Percentiles rank a stretch among this genome's conserved stretches.
phyloP scores from a whole-genome alignment of 257 asterid species.

The Solanum chilense region DNA sequence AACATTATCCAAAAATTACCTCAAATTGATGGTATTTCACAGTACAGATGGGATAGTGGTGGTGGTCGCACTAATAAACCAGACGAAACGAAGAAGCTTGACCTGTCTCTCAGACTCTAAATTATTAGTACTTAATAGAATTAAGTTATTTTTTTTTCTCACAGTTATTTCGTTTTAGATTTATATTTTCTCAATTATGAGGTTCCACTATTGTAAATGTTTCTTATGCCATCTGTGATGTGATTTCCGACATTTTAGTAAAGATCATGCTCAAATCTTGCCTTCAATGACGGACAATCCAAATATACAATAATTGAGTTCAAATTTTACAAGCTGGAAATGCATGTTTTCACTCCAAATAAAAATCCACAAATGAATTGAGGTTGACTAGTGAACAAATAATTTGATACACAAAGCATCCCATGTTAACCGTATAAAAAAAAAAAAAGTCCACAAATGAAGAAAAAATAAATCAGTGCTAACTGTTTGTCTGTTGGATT shows the following conservation, averaged over 20 bases:
- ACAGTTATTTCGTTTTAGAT: background rate
- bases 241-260: background rate
- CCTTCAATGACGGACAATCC: background rate
- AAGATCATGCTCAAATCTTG: background rate
- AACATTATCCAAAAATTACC: constrained; percentile 22
- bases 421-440: accelerated
- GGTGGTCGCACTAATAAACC: constrained; percentile 18
- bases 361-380: background rate
- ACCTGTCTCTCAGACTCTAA: constrained; percentile 70
- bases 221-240: background rate
- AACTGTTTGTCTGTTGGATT: background rate
- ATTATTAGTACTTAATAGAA: background rate
- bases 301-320: background rate
- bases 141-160: background rate
- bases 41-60: constrained; percentile 29
- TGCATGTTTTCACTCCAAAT: background rate
- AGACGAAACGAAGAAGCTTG: constrained; percentile 54
- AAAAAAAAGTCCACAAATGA: background rate
- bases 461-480: too few species aligned
- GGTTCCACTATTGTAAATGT: background rate
- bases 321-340: background rate
- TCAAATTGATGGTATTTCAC: constrained; percentile 18
- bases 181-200: background rate
- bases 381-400: background rate
- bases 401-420: background rate